Conservation (phyloP, 306 rosid genomes). For the Gastrolobium villosum region DNA sequence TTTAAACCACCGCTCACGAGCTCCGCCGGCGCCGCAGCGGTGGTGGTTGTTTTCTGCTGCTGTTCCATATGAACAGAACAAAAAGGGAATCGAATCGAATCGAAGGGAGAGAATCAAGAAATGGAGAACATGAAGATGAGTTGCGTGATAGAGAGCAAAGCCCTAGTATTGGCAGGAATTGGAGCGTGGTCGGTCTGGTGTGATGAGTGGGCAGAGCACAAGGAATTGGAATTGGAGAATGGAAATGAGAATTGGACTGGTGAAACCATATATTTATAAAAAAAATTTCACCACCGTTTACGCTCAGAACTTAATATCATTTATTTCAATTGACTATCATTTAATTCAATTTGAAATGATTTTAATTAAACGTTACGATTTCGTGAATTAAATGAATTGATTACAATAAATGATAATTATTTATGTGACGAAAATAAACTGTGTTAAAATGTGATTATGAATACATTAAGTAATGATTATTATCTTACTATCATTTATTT, state of each 20-base stretch:
- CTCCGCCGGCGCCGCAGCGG: constrained; percentile 15
- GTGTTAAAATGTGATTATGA: too few relatives aligned
- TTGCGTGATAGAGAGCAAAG: constrained; percentile 44
- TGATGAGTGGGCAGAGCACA: constrained; percentile 58
- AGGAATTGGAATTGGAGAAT: constrained; percentile 42
- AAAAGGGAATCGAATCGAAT: constrained; percentile 26
- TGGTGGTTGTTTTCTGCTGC: background rate
- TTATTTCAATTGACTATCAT: too few relatives aligned
- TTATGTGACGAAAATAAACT: too few relatives aligned
- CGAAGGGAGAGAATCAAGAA: background rate
- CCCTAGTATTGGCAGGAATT: constrained; percentile 64
- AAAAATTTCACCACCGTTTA: too few relatives aligned
- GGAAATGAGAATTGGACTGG: constrained; percentile 44
- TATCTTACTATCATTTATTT: too few relatives aligned
- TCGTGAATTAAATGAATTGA: too few relatives aligned
- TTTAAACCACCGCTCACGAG: background rate
- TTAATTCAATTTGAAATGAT: too few relatives aligned
- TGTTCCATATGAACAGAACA: constrained; percentile 39
- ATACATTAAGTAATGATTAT: too few relatives aligned
- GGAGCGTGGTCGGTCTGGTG: constrained; percentile 56
- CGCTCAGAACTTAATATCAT: too few relatives aligned
- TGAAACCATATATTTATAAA: too few relatives aligned
- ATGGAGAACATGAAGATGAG: background rate
- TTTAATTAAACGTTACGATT: too few relatives aligned
- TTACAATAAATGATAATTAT: too few relatives aligned